These are phyloP conservation scores for Auriculariales sp. DNA, from an alignment of 768 basidiomycete genomes.

Conservation along the genomic window DNA sequence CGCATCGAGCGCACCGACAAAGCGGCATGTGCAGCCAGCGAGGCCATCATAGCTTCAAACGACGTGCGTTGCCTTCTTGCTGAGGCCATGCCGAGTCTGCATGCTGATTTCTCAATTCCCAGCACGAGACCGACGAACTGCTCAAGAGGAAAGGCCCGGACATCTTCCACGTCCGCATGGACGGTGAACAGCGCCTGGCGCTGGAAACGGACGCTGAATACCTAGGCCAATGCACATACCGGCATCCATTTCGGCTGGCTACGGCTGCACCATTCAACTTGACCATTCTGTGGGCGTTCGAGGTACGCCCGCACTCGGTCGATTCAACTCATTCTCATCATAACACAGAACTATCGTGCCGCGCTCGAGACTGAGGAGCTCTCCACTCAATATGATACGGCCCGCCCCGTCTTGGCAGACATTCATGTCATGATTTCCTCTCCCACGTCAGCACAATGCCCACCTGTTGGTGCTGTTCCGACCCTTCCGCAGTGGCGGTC, in stretches of 20 bases:
- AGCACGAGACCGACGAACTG: background rate
- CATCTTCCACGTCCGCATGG: background rate
- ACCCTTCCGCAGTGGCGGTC: background rate
- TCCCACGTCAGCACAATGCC: background rate
- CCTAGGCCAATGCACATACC: background rate
- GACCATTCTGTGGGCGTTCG: background rate
- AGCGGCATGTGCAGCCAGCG: background rate
- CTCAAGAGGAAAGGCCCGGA: background rate
- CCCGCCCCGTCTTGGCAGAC: background rate
- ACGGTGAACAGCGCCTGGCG: background rate
- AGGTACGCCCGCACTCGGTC: background rate
- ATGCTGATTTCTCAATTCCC: background rate
- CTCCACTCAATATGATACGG: background rate
- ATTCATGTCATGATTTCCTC: background rate
- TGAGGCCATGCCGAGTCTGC: background rate
- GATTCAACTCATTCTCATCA: background rate
- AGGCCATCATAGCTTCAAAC: background rate
- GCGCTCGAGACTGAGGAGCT: background rate
- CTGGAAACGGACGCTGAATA: background rate
- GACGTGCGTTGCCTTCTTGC: background rate
- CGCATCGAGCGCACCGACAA: background rate
- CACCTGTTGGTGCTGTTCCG: background rate
- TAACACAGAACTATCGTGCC: background rate
- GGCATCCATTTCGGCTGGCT: background rate
- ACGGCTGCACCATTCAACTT: background rate